These are phyloP conservation scores for Solanum acaule DNA, from an alignment of 257 asterid genomes.

Conservation along the genomic window DNA sequence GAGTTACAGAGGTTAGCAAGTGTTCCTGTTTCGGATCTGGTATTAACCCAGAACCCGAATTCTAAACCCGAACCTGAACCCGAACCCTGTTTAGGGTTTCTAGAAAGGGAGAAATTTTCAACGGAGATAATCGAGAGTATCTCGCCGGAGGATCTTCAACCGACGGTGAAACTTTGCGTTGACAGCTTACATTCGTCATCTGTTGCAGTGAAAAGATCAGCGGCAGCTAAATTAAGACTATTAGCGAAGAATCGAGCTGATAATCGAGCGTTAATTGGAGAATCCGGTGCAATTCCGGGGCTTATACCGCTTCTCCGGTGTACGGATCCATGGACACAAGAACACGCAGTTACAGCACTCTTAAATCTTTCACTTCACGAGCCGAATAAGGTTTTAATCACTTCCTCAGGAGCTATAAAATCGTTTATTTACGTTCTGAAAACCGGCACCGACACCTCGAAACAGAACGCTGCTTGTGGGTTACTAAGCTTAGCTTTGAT, in stretches of 20 bases:
- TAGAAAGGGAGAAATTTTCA: conserved; percentile 63
- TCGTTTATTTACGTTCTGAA: conserved; percentile 66
- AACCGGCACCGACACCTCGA: conserved; percentile 79
- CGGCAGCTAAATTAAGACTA: conserved; percentile 75
- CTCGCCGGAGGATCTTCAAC: conserved; percentile 88
- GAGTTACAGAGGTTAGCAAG: conserved; percentile 78
- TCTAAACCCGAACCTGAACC: conserved; percentile 29
- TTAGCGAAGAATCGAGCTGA: conserved; percentile 81
- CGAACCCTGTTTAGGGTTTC: conserved; percentile 77
- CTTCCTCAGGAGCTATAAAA: conserved; percentile 52
- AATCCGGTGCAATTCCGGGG: conserved; percentile 73
- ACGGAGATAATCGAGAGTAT: conserved; percentile 83
- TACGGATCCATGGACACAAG: conserved; percentile 76
- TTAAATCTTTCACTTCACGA: conserved; percentile 81
- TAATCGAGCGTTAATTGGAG: conserved; percentile 79
- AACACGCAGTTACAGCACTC: conserved; percentile 84
- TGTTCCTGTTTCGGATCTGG: conserved; percentile 34
- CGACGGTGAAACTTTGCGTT: conserved; percentile 75
- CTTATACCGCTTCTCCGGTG: conserved; percentile 72
- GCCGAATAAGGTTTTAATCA: conserved; percentile 45
- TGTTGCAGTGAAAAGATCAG: conserved; percentile 59
- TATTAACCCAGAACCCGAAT: background rate
- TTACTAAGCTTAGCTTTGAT: conserved; percentile 68
- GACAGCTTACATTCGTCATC: conserved; percentile 67
- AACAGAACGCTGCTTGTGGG: conserved; percentile 95